Conservation (phyloP, 805 yeast species). For the Zygoascus flipseniorum region DNA sequence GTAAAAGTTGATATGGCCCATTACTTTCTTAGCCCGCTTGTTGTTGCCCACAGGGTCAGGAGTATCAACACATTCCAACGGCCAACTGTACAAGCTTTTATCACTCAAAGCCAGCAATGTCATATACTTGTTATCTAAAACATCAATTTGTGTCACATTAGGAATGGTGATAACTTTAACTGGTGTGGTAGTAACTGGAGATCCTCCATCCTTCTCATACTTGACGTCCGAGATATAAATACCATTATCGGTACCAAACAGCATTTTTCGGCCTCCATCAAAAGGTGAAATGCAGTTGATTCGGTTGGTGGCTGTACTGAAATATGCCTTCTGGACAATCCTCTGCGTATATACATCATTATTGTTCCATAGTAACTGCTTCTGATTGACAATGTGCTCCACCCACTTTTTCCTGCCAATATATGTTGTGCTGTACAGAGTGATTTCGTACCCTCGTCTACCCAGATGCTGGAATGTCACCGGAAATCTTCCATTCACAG, state of each 20-base stretch:
- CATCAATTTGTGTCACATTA: conserved; percentile 83
- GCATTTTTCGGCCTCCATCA: conserved; percentile 84
- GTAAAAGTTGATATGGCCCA: conserved; percentile 84
- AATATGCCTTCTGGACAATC: conserved; percentile 65
- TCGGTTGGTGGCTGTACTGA: conserved; percentile 55
- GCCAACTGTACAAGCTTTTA: conserved; percentile 69
- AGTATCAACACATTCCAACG: conserved; percentile 46
- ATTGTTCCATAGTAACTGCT: conserved; percentile 56
- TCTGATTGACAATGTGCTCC: conserved; percentile 74
- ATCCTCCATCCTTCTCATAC: conserved; percentile 36
- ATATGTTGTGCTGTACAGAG: conserved; percentile 33
- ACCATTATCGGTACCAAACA: conserved; percentile 90
- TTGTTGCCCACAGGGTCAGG: conserved; percentile 37
- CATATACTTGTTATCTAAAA: conserved; percentile 74
- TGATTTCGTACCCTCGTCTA: conserved; percentile 38
- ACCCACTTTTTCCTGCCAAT: conserved; percentile 69
- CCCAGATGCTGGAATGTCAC: conserved; percentile 43
- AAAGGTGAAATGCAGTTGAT: conserved; percentile 89
- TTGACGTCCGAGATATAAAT: conserved; percentile 72
- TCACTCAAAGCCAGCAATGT: conserved; percentile 75
- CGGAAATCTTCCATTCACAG: conserved; percentile 30
- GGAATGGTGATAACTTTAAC: conserved; percentile 62
- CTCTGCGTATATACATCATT: conserved; percentile 75
- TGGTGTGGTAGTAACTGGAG: conserved; percentile 36
- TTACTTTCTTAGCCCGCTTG: conserved; percentile 62